Conservation (phyloP, 2,329 filamentous ascomycete species). For the Hypoxylon rubiginosum region DNA sequence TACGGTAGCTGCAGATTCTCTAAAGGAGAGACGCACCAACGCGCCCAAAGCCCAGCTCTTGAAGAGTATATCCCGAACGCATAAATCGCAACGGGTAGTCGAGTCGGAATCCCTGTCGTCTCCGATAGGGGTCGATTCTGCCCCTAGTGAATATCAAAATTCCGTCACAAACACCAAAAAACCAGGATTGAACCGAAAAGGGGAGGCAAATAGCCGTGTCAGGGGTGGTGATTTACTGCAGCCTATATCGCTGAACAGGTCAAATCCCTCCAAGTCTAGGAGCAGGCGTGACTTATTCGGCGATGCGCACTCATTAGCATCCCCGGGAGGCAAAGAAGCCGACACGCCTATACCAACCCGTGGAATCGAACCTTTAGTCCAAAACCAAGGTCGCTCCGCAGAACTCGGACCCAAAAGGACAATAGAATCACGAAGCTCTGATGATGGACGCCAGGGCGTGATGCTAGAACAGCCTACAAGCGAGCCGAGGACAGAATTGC, state of each 20-base stretch:
- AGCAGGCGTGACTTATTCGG: background rate
- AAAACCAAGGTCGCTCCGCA: background rate
- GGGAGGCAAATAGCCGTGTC: background rate
- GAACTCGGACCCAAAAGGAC: background rate
- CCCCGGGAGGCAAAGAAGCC: background rate
- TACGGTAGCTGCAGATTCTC: background rate
- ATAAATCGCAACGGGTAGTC: background rate
- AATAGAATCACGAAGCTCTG: conserved; percentile 13
- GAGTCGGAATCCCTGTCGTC: background rate
- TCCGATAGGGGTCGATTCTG: background rate
- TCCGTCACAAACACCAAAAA: conserved; percentile 2
- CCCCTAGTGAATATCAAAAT: background rate
- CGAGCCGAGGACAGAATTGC: conserved; percentile 60
- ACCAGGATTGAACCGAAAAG: conserved; percentile 2
- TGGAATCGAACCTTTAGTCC: background rate
- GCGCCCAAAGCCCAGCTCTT: conserved; percentile 4
- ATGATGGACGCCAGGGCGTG: conserved; percentile 11
- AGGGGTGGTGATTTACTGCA: conserved; percentile 6
- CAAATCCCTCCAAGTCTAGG: background rate
- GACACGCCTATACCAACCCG: background rate
- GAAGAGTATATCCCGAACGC: conserved; percentile 3
- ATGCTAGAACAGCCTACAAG: conserved; percentile 18
- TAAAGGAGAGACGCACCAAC: background rate
- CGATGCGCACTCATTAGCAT: background rate
- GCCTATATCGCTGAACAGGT: conserved; percentile 10